phyloP scores from a whole-genome alignment of 2,329 filamentous ascomycete genomes.

The Diaporthe helianthi region DNA sequence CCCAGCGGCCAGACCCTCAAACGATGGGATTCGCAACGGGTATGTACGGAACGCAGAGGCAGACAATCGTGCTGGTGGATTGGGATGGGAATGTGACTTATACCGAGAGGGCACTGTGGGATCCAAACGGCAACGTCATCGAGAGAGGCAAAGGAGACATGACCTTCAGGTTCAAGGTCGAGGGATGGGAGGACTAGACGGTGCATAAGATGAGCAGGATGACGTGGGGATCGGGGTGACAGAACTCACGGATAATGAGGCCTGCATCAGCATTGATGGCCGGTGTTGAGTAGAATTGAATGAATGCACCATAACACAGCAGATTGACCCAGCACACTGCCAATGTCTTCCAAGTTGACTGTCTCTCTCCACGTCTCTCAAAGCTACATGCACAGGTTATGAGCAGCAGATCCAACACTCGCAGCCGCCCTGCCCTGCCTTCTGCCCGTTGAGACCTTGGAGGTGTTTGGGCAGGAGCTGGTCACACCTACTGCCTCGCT shows the following conservation, averaged over 20 bases:
- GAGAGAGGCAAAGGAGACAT: conserved; percentile 62
- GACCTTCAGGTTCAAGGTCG: conserved; percentile 62
- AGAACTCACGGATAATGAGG: neutral
- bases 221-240: neutral
- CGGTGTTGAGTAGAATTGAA: neutral
- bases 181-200: conserved; percentile 57
- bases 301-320: neutral
- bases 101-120: conserved; percentile 66
- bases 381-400: neutral
- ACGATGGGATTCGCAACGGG: conserved; percentile 60
- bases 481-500: neutral
- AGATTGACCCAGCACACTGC: no score
- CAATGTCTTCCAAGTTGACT: neutral
- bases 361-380: neutral
- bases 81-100: conserved; percentile 68
- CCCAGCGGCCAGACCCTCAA: conserved; percentile 45
- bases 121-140: conserved; percentile 62
- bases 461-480: neutral
- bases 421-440: neutral
- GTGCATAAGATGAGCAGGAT: neutral
- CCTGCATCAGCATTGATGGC: neutral
- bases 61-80: conserved; percentile 68
- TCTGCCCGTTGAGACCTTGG: neutral
- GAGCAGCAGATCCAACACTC: neutral
- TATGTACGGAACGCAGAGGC: conserved; percentile 70